Evolutionary conservation across 2,329 filamentous ascomycete genomes (phyloP), one percentile per base, ranked within the genome.

Genomic region (Colletotrichum endophyticum): DNA sequence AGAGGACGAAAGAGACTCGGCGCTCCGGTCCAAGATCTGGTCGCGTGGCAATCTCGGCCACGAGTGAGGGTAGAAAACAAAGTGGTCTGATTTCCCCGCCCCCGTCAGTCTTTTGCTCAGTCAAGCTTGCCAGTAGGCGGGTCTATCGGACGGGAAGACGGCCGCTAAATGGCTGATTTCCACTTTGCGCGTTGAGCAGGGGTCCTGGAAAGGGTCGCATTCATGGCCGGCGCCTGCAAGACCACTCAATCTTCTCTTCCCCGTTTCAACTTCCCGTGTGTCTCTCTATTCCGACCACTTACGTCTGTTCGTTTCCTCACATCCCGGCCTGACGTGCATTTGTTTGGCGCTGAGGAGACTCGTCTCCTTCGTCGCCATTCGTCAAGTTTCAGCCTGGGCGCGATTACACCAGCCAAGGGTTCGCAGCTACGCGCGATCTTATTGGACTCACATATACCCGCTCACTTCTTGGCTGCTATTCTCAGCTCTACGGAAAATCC

Each of bases 51-150:
- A 59, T 66, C 67, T 70, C n/a, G 44, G 72, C 59, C 39, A 22
- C 22, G 1, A 28, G 1, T 57, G 1, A 19, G 6, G 32, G 67
- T 70, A 44, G 53, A 4, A 32, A 25, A 67, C 2, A 19, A 67
- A 59, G 69, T 78, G 76, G 76, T 59, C 73, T 78, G 73, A 78
- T 78, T 77, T 78, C 73, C 62, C 72, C 71, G 70, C 74, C 57
- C 32, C 61, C 22, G 61, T n/a, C 63, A 0, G 27, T 1, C 63
- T 68, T 57, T 49, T 7, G 4, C 25, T 61, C 63, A 67, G 1
- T 73, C 36, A 56, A 73, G 32, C 28, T 28, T 28, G 28, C 28
- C 28, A 28, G 28, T 28, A 8, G 28, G 28, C 28, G 28, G 28
- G 28, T 28, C 28, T 28, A 28, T 28, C 28, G 28, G 28, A 28